A percentile compares a stretch with the other conserved stretches of the same genome.
Evolutionary conservation across 2,329 filamentous ascomycete species (phyloP).

Genomic region (Phialophora verrucosa): DNA sequence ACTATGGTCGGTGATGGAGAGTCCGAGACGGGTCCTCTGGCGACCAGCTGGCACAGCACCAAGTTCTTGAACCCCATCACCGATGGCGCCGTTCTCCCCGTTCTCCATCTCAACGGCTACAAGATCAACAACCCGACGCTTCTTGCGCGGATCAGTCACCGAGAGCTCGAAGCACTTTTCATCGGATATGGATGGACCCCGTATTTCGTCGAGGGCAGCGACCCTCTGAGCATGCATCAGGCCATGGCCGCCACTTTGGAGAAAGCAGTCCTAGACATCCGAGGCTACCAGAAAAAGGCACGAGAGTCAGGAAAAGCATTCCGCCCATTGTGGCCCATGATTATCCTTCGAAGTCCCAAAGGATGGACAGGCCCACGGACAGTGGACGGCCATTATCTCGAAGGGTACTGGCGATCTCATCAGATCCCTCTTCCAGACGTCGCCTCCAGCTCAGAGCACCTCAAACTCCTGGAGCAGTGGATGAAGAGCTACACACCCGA

Average conservation of each 20-base stretch:
- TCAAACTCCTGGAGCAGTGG: slow-evolving; percentile 74
- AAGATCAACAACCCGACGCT: slow-evolving; percentile 84
- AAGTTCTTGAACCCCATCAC: slow-evolving; percentile 82
- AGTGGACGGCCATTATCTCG: slow-evolving; percentile 71
- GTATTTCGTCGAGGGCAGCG: slow-evolving; percentile 79
- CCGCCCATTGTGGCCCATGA: slow-evolving; percentile 78
- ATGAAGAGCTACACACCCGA: slow-evolving; percentile 79
- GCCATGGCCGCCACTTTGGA: slow-evolving; percentile 80
- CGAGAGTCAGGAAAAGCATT: slow-evolving; percentile 72
- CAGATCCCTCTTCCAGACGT: slow-evolving; percentile 78
- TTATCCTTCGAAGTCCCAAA: slow-evolving; percentile 77
- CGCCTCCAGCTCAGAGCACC: slow-evolving; percentile 66
- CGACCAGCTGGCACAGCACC: slow-evolving; percentile 80
- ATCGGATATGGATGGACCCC: slow-evolving; percentile 78
- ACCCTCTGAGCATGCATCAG: slow-evolving; percentile 77
- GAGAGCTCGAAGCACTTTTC: slow-evolving; percentile 73
- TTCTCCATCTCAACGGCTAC: slow-evolving; percentile 81
- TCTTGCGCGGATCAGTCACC: slow-evolving; percentile 73
- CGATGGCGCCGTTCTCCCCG: slow-evolving; percentile 77
- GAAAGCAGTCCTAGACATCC: slow-evolving; percentile 72
- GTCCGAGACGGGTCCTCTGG: slow-evolving; percentile 78
- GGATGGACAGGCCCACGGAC: slow-evolving; percentile 79
- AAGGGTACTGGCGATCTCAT: slow-evolving; percentile 79
- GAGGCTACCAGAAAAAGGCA: slow-evolving; percentile 71
- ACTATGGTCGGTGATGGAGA: slow-evolving; percentile 83